These are phyloP conservation scores for Acorus calamus DNA, from an alignment of 106 monocot genomes.

Conservation along the genomic window DNA sequence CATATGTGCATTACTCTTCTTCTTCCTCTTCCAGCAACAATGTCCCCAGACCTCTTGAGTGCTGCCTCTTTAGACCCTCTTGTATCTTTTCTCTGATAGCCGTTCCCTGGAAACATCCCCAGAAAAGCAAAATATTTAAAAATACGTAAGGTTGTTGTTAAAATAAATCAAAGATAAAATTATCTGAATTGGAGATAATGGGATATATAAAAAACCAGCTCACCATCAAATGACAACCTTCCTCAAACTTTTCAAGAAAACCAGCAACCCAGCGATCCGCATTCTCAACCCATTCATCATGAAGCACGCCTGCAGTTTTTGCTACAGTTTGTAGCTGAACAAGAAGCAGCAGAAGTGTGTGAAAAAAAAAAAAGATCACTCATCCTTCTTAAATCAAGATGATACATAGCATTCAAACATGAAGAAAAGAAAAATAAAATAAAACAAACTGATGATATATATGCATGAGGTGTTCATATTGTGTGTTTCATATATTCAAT, in stretches of 20 bases:
- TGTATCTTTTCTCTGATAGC: conserved; percentile 50
- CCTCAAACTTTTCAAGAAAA: conserved; percentile 85
- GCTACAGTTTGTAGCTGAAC: conserved; percentile 47
- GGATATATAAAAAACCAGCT: conserved; percentile 1
- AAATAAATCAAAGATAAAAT: not conserved
- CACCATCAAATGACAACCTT: conserved; percentile 79
- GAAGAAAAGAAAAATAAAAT: no score
- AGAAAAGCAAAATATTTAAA: no score
- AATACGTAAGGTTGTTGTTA: no score
- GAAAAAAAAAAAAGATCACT: not conserved
- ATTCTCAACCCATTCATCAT: conserved; percentile 94
- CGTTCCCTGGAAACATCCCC: conserved; percentile 31
- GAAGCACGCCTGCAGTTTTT: conserved; percentile 49
- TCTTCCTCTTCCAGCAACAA: conserved; percentile 57
- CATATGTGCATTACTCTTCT: not conserved
- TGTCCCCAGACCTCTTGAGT: conserved; percentile 32
- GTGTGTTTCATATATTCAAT: no score
- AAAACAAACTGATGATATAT: no score
- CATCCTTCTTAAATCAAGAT: not conserved
- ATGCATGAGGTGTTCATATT: no score
- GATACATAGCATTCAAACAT: no score
- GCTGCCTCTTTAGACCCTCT: conserved; percentile 30
- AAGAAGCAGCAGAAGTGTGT: not conserved
- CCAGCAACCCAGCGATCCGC: conserved; percentile 96
- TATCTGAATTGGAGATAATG: not conserved